Base-by-base conservation (phyloP, 2,329 filamentous ascomycete species). In the Fonsecaea multimorphosa region DNA sequence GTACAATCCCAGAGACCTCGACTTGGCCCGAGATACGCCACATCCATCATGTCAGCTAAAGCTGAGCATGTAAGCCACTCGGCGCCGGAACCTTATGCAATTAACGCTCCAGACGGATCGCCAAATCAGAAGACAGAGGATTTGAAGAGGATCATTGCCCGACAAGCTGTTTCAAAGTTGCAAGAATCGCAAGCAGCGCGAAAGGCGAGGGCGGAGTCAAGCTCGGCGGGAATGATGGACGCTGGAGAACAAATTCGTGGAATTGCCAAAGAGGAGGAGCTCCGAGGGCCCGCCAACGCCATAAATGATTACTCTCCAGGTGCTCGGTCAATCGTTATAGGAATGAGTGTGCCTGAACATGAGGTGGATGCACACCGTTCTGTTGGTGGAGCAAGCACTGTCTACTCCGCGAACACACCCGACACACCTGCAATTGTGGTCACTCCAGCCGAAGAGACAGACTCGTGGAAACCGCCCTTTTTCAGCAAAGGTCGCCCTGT, bases 311-410 rank as follows among this genome's bases (percentile, higher is more conserved):
- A 81, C 5, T 83, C 81, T 2, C 80, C 80, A 1, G 80, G 78
- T 1, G 79, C 81, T 65, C 73, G 79, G 12, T 77, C 79, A 12
- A 79, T 83, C 16, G 75, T 81, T 65, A 83, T 83, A 60, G 81
- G 81, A 11, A 74, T 82, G 9, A 77, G 75, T 3, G 73, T 83
- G 19, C 77, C 80, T 32, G 72, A 72, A 51, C 67, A 76, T 49
- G 75, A 78, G 55, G 71, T 76, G 5, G 65, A 67, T 32, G 62
- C 70, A 19, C 58, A 71, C 27, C 58, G 66, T 66, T 44, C 61
- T 58, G 38, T 65, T 61, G 32, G 66, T 34, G 46, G 52, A 46
- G 31, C 58, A 69, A 74, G 78, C 36, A 73, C 73, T 65, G 68
- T 72, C 31, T 69, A 72, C 6, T 74, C 71, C 31, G 73, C 73